Percentiles rank a stretch among this genome's conserved stretches.
phyloP scores from a whole-genome alignment of 139 green algal species.

The Chlorella sorokiniana region DNA sequence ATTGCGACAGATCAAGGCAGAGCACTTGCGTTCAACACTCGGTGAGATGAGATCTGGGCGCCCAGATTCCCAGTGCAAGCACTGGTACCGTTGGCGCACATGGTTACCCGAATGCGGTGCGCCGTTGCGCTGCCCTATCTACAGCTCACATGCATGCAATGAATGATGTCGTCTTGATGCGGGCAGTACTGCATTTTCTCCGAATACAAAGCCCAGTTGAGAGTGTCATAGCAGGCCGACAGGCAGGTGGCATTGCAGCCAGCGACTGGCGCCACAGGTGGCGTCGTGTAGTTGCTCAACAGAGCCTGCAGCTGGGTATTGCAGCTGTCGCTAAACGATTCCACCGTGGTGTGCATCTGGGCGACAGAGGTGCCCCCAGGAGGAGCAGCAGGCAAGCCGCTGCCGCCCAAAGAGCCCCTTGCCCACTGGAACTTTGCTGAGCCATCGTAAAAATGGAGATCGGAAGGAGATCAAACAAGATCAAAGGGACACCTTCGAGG shows the following conservation, averaged over 20 bases:
- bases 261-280: not conserved
- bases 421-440: not conserved
- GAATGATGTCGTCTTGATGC: constrained; percentile 23
- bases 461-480: not conserved
- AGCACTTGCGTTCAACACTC: too few species aligned
- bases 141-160: constrained; percentile 26
- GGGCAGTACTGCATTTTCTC: constrained; percentile 29
- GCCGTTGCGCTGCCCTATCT: too few species aligned
- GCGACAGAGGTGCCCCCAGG: not conserved
- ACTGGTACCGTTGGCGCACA: too few species aligned
- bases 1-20: not conserved
- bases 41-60: too few species aligned
- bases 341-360: not conserved
- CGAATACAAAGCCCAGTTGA: constrained; percentile 29
- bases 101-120: too few species aligned
- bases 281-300: not conserved
- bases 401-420: not conserved
- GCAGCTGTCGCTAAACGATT: not conserved
- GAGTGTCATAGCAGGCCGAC: constrained; percentile 21
- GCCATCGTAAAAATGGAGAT: not conserved
- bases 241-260: constrained; percentile 39
- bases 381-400: not conserved
- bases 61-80: too few species aligned
- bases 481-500: too few species aligned
- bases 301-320: constrained; percentile 1